Conservation (phyloP, 192 early-diverging fungal species). For the Cladochytrium replicatum region DNA sequence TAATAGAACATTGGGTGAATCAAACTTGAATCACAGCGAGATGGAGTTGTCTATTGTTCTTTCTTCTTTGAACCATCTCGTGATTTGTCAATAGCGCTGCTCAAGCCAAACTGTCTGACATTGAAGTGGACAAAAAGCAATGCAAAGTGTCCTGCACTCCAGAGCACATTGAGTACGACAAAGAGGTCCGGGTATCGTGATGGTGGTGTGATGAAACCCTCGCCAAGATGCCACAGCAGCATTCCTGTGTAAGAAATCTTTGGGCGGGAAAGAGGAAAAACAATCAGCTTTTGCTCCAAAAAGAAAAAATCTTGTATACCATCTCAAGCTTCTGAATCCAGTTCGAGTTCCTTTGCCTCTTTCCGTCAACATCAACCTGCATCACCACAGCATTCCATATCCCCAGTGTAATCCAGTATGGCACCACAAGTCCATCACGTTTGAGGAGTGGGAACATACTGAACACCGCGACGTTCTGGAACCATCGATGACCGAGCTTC, state of each 20-base stretch:
- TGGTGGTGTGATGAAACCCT: constrained; percentile 54
- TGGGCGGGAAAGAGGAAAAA: constrained; percentile 4
- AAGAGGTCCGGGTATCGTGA: constrained; percentile 69
- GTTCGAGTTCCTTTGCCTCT: neutral
- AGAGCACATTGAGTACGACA: constrained; percentile 64
- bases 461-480: constrained; percentile 75
- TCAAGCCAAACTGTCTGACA: constrained; percentile 49
- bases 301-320: no score
- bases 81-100: neutral
- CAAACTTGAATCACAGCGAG: no score
- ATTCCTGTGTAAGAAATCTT: constrained; percentile 40
- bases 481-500: constrained; percentile 31
- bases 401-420: constrained; percentile 56
- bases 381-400: constrained; percentile 56
- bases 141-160: constrained; percentile 58
- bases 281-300: neutral
- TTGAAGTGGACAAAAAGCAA: constrained; percentile 63
- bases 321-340: neutral
- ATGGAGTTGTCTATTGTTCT: no score
- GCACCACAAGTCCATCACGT: constrained; percentile 58
- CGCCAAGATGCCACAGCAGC: constrained; percentile 43
- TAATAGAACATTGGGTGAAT: no score
- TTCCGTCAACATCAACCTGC: constrained; percentile 4
- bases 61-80: neutral
- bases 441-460: constrained; percentile 83